phyloP scores from a whole-genome alignment of 768 basidiomycete genomes.

The Podaxis sp. region DNA sequence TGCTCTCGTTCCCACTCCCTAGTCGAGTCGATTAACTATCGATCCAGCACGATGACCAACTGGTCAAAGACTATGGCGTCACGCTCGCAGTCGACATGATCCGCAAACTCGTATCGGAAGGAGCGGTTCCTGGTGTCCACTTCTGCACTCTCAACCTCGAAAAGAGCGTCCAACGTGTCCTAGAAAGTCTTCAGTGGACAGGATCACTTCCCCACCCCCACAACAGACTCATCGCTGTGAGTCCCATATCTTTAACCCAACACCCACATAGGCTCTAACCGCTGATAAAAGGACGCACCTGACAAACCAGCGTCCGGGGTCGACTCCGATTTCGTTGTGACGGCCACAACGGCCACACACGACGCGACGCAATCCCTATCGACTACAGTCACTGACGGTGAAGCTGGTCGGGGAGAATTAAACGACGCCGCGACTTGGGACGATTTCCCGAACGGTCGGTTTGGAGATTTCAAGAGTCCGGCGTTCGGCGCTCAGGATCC shows the following conservation, averaged over 20 bases:
- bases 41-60: slow-evolving; percentile 83
- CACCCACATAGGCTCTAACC: slow-evolving; percentile 4
- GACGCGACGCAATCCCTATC: slow-evolving; percentile 58
- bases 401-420: slow-evolving; percentile 70
- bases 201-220: slow-evolving; percentile 38
- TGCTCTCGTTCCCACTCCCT: slow-evolving; percentile 7
- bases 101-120: slow-evolving; percentile 50
- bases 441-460: slow-evolving; percentile 98
- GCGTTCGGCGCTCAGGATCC: slow-evolving; percentile 84
- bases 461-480: slow-evolving; percentile 96
- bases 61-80: slow-evolving; percentile 95
- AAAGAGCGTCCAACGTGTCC: slow-evolving; percentile 85
- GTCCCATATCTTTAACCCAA: slow-evolving; percentile 10
- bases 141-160: slow-evolving; percentile 98
- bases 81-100: slow-evolving; percentile 83
- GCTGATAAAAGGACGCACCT: slow-evolving; percentile 38
- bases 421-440: slow-evolving; percentile 84
- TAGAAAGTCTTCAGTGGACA: slow-evolving; percentile 80
- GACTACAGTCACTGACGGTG: slow-evolving; percentile 48
- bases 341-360: slow-evolving; percentile 63
- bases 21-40: not conserved
- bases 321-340: slow-evolving; percentile 48
- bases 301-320: slow-evolving; percentile 25
- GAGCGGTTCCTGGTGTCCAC: slow-evolving; percentile 75
- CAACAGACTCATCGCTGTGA: slow-evolving; percentile 71